Conservation (phyloP, 805 yeast genomes). For the Saccharomycopsis fibuligera region DNA sequence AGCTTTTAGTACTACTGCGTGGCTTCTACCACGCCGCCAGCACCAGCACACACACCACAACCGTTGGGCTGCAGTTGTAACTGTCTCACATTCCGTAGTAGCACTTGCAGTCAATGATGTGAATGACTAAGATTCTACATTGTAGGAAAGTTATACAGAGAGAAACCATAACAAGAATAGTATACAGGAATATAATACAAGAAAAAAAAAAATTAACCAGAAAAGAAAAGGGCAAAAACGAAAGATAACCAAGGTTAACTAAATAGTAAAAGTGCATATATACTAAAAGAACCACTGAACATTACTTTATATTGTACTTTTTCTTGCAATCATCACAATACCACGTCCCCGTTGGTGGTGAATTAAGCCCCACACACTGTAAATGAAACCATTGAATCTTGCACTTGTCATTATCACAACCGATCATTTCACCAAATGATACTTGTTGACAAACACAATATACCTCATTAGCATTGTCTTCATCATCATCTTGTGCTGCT, state of each 20-base stretch:
- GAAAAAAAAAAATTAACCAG: not conserved
- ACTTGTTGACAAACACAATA: slow-evolving; percentile 91
- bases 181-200: not conserved
- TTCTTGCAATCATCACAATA: slow-evolving; percentile 78
- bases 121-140: no score
- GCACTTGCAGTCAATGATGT: no score
- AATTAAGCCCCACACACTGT: slow-evolving; percentile 82
- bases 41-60: no score
- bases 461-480: slow-evolving; percentile 16
- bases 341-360: slow-evolving; percentile 93
- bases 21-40: no score
- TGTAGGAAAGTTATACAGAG: no score
- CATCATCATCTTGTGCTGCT: slow-evolving; percentile 9
- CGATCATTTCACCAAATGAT: slow-evolving; percentile 98
- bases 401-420: slow-evolving; percentile 93
- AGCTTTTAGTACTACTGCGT: no score
- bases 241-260: not conserved
- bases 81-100: no score
- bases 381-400: slow-evolving; percentile 47
- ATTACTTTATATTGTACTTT: slow-evolving; percentile 36
- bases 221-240: no score
- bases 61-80: no score
- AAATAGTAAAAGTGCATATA: not conserved
- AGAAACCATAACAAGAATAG: no score
- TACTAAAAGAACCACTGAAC: no score